Base-by-base conservation (phyloP, 306 rosid species). In the Sicyos edulis region DNA sequence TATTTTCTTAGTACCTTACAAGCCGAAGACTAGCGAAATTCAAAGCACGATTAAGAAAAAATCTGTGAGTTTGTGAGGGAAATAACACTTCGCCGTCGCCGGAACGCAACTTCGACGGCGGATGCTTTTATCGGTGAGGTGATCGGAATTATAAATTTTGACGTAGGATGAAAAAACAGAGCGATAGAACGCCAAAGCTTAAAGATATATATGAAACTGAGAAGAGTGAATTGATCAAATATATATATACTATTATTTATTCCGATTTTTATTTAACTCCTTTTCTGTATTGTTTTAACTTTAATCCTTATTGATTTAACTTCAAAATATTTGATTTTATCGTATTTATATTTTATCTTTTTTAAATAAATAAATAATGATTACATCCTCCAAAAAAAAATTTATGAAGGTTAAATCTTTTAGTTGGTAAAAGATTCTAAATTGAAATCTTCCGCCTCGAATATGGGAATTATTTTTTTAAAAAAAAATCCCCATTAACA, bases 101-200 rank as follows among this genome's bases (percentile, higher is more conserved):
- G 58, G 73, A 13, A 47, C 19, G 73, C 21, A 69, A 50, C 45
- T 44, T 12, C 21, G 8, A 8, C 73, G 47, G 52, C 51, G 14
- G 78, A 51, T 47, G 58, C 12, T 66, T 50, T 62, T 29, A 42
- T 64, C 54, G 66, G 44, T 26, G 29, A 26, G 29, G 1, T 21
- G 81, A 61, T 51, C 56, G 73, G 32, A 17, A 61, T 60, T 65
- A 45, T 11, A 19, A 72, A 58, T 13, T 29, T 9, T 42, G 57
- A 45, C 21, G 64, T n/a, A 53, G 22, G 80, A 76, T 11, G 69
- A 53, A 63, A 63, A 76, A 59, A 69, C 40, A 77, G 77, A 45
- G 45, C 51, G 47, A 75, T 59, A 17, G 73, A 62, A 40, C 34
- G 54, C 44, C 8, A 14, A 16, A 34, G 60, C 71, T 1, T 10